Evolutionary conservation across 1,284 basidiomycete species (phyloP), one percentile per base, ranked within the genome.

Genomic region (Ustilago lituana): DNA sequence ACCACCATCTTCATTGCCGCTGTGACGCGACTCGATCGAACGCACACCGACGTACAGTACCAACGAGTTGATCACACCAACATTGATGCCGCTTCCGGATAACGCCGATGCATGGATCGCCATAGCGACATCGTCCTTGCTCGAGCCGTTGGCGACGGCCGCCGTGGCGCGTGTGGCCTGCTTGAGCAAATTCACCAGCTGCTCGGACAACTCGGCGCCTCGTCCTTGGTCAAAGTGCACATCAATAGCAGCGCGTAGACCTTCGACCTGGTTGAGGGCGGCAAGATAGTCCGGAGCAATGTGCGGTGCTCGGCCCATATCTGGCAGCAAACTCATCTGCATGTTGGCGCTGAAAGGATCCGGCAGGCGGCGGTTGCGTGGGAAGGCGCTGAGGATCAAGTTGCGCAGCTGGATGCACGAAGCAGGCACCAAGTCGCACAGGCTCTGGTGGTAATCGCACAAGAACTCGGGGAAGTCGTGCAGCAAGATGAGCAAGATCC

Each of bases 381-480:
- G 95, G 87, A 94, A 98, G 19, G 95, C 94, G 80, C 92, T 92
- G 61, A 98, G 89, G 68, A 98, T 89, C 84, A 99, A 89, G 85
- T 98, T 99, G 77, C 93, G 91, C 59, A 98, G 87, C 84, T 99
- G 96, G 64, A 95, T 90, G 87, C 94, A 98, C 76, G 91, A 89
- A 17, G 90, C 86, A 40, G 96, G 96, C 68, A 98, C 91, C 63
- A 88, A 89, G 72, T 98, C 94, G 81, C 93, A 93, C 40, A 99
- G 88, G 41, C 91, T 91, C 85, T 96, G 94, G 84, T 97, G 95
- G 83, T 96, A 94, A 84, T 95, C 93, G 82, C 91, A 91, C 64
- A 99, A 87, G 86, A 98, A 98, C 73, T 98, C 94, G 45, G 96
- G 95, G 87, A 97, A 98, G 85, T 98, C 96, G 84, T 98, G 95